phyloP scores from a whole-genome alignment of 768 basidiomycete genomes.

The Tylopilus plumbeoviolaceoides region DNA sequence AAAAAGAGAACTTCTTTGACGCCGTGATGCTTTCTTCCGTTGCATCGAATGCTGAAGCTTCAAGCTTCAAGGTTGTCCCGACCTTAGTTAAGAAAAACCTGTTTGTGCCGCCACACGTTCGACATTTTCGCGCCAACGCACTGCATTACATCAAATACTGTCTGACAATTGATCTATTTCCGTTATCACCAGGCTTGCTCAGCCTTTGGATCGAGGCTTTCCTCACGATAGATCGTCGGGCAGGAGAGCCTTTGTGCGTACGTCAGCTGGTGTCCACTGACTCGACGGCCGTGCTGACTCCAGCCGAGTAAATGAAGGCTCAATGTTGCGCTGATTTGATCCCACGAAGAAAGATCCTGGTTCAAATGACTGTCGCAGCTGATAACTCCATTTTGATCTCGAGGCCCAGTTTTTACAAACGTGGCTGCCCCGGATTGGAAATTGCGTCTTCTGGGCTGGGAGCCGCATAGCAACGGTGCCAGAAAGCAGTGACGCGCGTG shows the following conservation, averaged over 20 bases:
- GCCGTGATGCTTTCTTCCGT: no score
- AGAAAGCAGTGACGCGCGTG: not conserved
- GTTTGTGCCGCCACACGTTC: no score
- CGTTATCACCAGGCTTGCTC: not conserved
- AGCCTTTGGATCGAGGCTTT: not conserved
- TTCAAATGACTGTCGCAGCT: not conserved
- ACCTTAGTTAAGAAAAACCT: not conserved
- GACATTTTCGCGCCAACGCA: no score
- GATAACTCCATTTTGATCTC: not conserved
- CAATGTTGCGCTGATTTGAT: not conserved
- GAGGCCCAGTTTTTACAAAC: not conserved
- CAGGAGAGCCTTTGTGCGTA: not conserved
- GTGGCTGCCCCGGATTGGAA: not conserved
- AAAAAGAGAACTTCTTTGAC: not conserved
- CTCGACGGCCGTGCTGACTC: not conserved
- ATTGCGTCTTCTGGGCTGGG: not conserved
- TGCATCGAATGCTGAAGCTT: no score
- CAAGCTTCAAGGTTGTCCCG: not conserved
- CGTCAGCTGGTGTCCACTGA: not conserved
- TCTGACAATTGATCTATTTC: not conserved
- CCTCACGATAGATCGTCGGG: not conserved
- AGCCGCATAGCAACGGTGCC: not conserved
- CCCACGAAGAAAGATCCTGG: not conserved
- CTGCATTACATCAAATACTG: not conserved
- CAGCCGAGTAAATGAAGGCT: not conserved